Evolutionary conservation across 805 yeast genomes (phyloP).

Genomic region (Metschnikowia baotianmanensis): DNA sequence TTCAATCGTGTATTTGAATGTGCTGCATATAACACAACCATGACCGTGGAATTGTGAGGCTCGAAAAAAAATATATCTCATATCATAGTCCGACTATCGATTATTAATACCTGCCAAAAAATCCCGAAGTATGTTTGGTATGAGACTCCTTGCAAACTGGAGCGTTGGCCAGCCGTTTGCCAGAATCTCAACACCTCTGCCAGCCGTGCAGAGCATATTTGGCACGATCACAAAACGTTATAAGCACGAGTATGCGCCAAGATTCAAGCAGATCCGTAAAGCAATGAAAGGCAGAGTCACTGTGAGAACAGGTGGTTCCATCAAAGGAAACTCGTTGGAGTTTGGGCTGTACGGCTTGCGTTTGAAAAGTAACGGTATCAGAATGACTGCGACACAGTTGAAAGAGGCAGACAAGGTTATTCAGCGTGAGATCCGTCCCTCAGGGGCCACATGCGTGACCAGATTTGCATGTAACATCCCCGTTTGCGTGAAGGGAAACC

Average conservation of each 20-base stretch:
- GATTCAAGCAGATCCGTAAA: slow-evolving; percentile 64
- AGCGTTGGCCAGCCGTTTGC: background rate
- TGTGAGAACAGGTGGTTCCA: slow-evolving; percentile 92
- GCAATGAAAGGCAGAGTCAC: slow-evolving; percentile 93
- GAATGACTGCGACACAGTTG: slow-evolving; percentile 83
- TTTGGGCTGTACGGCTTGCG: slow-evolving; percentile 87
- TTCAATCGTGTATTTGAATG: background rate
- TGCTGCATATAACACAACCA: no score
- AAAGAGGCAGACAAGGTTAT: slow-evolving; percentile 88
- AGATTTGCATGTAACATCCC: slow-evolving; percentile 83
- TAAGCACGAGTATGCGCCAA: slow-evolving; percentile 76
- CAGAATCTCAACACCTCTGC: slow-evolving; percentile 1
- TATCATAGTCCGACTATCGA: no score
- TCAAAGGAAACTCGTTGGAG: slow-evolving; percentile 78
- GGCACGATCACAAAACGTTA: slow-evolving; percentile 30
- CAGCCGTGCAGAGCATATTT: slow-evolving; percentile 2
- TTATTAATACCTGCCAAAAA: background rate
- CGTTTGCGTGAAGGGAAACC: slow-evolving; percentile 95
- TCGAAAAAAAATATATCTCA: background rate
- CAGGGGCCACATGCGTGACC: slow-evolving; percentile 72
- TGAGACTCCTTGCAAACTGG: slow-evolving; percentile 5
- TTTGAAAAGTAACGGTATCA: slow-evolving; percentile 80
- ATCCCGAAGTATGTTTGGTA: slow-evolving; percentile 9
- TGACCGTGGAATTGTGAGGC: background rate
- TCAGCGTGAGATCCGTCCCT: slow-evolving; percentile 78